phyloP scores from a whole-genome alignment of 768 basidiomycete genomes.

The Lentinula detonsa region DNA sequence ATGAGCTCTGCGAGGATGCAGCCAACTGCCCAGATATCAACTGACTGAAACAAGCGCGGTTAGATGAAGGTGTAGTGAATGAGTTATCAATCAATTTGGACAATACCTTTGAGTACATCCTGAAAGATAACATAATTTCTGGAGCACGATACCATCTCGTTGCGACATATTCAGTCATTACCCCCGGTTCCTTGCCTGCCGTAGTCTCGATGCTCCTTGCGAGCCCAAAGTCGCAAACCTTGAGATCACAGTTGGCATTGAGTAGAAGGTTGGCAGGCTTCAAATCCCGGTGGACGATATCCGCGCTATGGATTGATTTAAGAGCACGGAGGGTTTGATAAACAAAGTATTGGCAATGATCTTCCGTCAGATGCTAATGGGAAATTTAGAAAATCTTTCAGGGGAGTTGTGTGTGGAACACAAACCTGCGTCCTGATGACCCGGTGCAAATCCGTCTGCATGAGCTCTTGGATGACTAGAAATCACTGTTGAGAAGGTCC shows the following conservation, averaged over 20 bases:
- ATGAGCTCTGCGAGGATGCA: slow-evolving; percentile 81
- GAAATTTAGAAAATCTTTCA: background rate
- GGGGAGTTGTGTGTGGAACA: background rate
- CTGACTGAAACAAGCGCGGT: slow-evolving; percentile 33
- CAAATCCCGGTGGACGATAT: slow-evolving; percentile 71
- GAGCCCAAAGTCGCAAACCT: slow-evolving; percentile 86
- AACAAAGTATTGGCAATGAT: slow-evolving; percentile 83
- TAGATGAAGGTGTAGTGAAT: slow-evolving; percentile 8
- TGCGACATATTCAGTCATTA: slow-evolving; percentile 85
- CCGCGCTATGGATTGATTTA: slow-evolving; percentile 85
- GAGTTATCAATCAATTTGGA: background rate
- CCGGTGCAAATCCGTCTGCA: slow-evolving; percentile 88
- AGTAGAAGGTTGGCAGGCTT: slow-evolving; percentile 87
- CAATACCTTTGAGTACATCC: slow-evolving; percentile 71
- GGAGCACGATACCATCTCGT: slow-evolving; percentile 31
- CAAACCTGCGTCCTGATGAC: slow-evolving; percentile 69
- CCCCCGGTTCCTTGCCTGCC: slow-evolving; percentile 54
- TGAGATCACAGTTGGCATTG: slow-evolving; percentile 86
- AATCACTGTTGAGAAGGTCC: slow-evolving; percentile 4
- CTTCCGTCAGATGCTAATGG: slow-evolving; percentile 71
- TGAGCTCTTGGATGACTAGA: slow-evolving; percentile 77
- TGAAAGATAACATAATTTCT: slow-evolving; percentile 93
- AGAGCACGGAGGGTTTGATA: slow-evolving; percentile 84
- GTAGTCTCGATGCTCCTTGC: slow-evolving; percentile 60
- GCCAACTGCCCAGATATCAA: slow-evolving; percentile 72